Evolutionary conservation across 78 protist genomes (phyloP), one percentile per base, ranked within the genome.

Genomic region (Dictyostelium capitatum): DNA sequence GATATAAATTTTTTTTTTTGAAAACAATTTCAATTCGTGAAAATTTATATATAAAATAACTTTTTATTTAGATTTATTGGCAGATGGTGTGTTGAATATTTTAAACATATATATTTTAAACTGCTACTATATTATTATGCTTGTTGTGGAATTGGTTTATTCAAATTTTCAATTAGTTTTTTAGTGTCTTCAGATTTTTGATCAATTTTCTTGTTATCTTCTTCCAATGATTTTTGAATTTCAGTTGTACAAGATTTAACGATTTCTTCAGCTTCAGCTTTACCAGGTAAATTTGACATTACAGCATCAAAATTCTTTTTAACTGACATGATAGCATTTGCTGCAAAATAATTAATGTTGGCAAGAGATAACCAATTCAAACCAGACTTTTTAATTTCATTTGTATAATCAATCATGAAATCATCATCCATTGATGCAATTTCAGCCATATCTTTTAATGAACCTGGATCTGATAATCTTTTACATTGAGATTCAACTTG

Each of bases 331-430:
- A 72, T 72, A 46, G 79, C 8, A 2, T 2, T 72, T 8, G 54
- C 54, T 15, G 79, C 79, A 15, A 19, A 0, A 19, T 46, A n/a
- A 30, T 72, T 72, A 32, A 72, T n/a, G 10, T 46, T 17, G 4
- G 79, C 79, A 0, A 72, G 47, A 15, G 57, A 6, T 19, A 72
- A 12, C 79, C 79, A 72, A 11, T 46, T 30, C 20, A 72, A 14
- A 72, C 79, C 57, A 0, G 79, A 72, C 20, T 11, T 19, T 46
- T 72, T 72, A n/a, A 72, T 72, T n/a, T 37, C 54, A 46, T 72
- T 30, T 9, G 19, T 17, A 56, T 46, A 72, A 46, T 72, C 79
- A 46, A 57, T 23, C n/a, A 15, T 53, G 19, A 57, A 57, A 4
- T 57, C 67, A 23, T 20, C 67, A 46, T 72, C 79, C 11, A 28